phyloP scores from a whole-genome alignment of 495 filamentous ascomycete genomes.

The Aspergillus carlsbadensis region DNA sequence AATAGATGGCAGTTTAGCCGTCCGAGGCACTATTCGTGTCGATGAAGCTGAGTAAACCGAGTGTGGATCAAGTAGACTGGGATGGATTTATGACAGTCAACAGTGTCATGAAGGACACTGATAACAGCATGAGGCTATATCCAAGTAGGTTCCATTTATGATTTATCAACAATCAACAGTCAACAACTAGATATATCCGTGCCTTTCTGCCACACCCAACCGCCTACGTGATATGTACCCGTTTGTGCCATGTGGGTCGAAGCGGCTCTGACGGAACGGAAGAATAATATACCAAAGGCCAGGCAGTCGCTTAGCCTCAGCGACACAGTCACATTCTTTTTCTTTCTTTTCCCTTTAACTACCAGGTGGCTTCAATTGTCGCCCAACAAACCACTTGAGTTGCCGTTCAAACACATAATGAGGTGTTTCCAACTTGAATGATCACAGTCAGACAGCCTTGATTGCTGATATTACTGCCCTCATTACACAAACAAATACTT shows the following conservation, averaged over 20 bases:
- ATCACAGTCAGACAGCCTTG: background rate
- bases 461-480: slow-evolving; percentile 14
- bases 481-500: slow-evolving; percentile 8
- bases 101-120: too few species aligned
- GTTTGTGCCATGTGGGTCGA: too few species aligned
- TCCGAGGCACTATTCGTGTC: slow-evolving; percentile 49
- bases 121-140: too few species aligned
- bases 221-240: too few species aligned
- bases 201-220: too few species aligned
- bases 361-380: background rate
- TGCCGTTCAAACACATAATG: slow-evolving; percentile 9
- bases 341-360: background rate
- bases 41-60: background rate
- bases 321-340: background rate
- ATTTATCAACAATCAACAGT: too few species aligned
- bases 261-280: slow-evolving; percentile 7
- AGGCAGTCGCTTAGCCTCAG: slow-evolving; percentile 2
- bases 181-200: too few species aligned
- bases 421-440: slow-evolving; percentile 1
- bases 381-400: background rate
- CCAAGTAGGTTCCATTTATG: too few species aligned
- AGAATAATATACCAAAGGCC: slow-evolving; percentile 9
- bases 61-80: background rate
- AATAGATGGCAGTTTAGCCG: slow-evolving; percentile 56
- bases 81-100: too few species aligned